Evolutionary conservation across 768 basidiomycete genomes (phyloP).

Genomic region (Dendrothele bispora): DNA sequence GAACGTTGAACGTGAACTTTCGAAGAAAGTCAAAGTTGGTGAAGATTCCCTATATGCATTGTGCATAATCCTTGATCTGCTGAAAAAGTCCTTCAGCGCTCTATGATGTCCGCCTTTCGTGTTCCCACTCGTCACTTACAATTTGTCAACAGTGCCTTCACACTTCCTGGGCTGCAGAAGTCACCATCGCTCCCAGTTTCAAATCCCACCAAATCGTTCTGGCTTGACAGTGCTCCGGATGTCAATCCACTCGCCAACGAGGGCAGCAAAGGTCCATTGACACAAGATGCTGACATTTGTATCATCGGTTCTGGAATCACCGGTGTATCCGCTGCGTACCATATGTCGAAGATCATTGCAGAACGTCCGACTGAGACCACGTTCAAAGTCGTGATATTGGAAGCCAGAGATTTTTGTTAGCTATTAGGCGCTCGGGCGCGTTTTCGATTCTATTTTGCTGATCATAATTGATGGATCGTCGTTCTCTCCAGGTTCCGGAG

Average conservation of each 20-base stretch:
- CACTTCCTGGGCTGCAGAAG: slow-evolving; percentile 1
- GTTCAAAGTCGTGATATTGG: slow-evolving; percentile 63
- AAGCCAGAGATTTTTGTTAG: slow-evolving; percentile 83
- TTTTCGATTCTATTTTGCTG: slow-evolving; percentile 4
- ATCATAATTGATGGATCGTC: background rate
- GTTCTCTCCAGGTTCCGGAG: slow-evolving; percentile 63
- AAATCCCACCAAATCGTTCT: slow-evolving; percentile 73
- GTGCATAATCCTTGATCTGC: too few relatives aligned
- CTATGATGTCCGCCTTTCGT: background rate
- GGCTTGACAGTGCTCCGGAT: slow-evolving; percentile 55
- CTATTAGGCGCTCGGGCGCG: slow-evolving; percentile 36
- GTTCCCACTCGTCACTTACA: background rate
- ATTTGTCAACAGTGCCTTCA: background rate
- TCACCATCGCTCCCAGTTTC: slow-evolving; percentile 43
- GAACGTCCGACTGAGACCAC: slow-evolving; percentile 17
- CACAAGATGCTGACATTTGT: slow-evolving; percentile 64
- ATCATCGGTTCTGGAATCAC: slow-evolving; percentile 83
- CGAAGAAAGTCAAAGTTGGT: too few relatives aligned
- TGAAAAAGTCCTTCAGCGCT: too few relatives aligned
- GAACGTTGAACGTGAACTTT: too few relatives aligned
- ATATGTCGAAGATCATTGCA: slow-evolving; percentile 46
- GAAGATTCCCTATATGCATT: too few relatives aligned
- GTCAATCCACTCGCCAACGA: slow-evolving; percentile 67
- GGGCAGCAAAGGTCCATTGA: slow-evolving; percentile 65
- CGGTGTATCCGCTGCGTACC: slow-evolving; percentile 73